These are phyloP conservation scores for Aspergillus clavatus DNA, from an alignment of 2,329 filamentous ascomycete genomes.

Conservation along the genomic window DNA sequence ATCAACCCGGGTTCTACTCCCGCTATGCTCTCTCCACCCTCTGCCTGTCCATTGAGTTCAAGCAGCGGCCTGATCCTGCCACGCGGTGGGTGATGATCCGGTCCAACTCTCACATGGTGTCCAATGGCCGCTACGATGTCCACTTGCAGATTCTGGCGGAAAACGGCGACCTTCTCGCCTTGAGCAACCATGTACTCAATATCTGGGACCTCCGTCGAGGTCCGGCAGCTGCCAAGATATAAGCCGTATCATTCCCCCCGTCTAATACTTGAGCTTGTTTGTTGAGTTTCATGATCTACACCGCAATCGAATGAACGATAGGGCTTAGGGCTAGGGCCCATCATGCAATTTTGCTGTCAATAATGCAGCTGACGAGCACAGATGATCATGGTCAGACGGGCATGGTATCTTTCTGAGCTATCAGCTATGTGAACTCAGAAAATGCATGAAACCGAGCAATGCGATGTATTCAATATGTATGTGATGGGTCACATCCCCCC, in stretches of 20 bases:
- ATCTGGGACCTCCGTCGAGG: conserved; percentile 9
- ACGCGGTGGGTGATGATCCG: conserved; percentile 18
- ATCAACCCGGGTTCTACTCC: conserved; percentile 16
- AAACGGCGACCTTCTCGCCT: conserved; percentile 12
- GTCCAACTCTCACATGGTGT: conserved; percentile 16
- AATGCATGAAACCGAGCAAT: not conserved
- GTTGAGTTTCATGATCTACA: too few relatives aligned
- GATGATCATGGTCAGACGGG: too few relatives aligned
- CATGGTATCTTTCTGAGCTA: too few relatives aligned
- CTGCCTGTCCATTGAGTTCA: conserved; percentile 22
- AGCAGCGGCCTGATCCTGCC: conserved; percentile 15
- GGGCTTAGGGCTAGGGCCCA: conserved; percentile 12
- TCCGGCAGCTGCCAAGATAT: conserved; percentile 4
- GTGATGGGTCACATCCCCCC: not conserved
- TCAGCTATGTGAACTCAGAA: too few relatives aligned
- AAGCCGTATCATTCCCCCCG: too few relatives aligned
- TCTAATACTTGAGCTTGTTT: too few relatives aligned
- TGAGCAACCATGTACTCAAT: conserved; percentile 20
- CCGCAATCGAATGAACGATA: conserved; percentile 3
- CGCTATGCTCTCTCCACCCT: conserved; percentile 18
- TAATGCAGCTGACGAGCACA: too few relatives aligned
- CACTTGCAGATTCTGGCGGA: conserved; percentile 16
- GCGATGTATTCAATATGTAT: not conserved
- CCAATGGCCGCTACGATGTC: conserved; percentile 18
- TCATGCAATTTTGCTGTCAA: too few relatives aligned